These are phyloP conservation scores for Cornus florida DNA, from an alignment of 148 eudicot species.

Conservation along the genomic window DNA sequence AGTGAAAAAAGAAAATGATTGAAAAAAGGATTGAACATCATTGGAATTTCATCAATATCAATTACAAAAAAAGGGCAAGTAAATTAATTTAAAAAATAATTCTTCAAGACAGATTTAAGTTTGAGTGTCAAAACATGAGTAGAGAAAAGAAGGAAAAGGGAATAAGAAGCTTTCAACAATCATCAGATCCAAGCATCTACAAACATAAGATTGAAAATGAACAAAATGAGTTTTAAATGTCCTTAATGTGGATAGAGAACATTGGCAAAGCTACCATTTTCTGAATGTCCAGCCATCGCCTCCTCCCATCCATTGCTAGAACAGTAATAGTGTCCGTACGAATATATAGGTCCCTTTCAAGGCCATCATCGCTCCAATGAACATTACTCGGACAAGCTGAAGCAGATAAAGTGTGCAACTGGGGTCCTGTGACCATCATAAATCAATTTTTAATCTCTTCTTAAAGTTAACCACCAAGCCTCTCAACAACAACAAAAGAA, in stretches of 20 bases:
- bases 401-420: constrained; percentile 29
- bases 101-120: neutral
- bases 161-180: neutral
- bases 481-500: neutral
- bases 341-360: constrained; percentile 89
- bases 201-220: constrained; percentile 4
- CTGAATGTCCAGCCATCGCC: constrained; percentile 94
- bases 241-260: constrained; percentile 4
- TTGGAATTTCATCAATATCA: neutral
- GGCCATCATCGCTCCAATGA: constrained; percentile 75
- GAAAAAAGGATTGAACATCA: neutral
- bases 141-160: neutral
- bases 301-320: constrained; percentile 94
- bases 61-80: neutral
- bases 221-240: neutral
- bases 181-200: constrained; percentile 8
- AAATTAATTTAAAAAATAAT: too few relatives aligned
- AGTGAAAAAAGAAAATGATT: neutral
- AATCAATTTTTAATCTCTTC: neutral
- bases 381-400: constrained; percentile 71
- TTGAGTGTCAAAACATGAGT: neutral
- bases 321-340: constrained; percentile 73
- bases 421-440: constrained; percentile 49
- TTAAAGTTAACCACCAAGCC: neutral
- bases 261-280: constrained; percentile 72